Evolutionary conservation across 192 early-diverging fungal species (phyloP), one percentile per base, ranked within the genome.

Genomic region (Coemansia sp.): DNA sequence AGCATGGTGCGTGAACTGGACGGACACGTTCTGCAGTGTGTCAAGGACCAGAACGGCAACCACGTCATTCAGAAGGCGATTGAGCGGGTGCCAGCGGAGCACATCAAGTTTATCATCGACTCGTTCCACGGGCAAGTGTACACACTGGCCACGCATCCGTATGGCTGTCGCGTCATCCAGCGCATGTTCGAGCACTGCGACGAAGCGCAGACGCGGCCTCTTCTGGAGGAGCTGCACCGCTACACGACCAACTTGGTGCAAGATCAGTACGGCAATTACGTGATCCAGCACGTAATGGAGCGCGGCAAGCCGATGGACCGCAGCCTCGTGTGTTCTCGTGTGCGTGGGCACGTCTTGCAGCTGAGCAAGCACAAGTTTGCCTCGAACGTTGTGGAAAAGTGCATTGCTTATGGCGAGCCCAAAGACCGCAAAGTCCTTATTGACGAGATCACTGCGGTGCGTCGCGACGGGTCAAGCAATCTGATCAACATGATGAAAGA

Each of bases 1-100:
- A 75, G 81, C 39, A 87, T 99, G 55, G 90, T 99, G 26, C 86
- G 84, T 47, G 97, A 99, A 69, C 83, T 99, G 51, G 93, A 97
- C 64, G 95, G 95, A 1, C 88, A 94, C 80, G 94, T 99, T 4
- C 83, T 99, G 27, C 96, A 97, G 78, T 99, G 97, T 73, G 94
- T 99, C 70, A 97, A 98, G 78, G 97, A 99, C 74, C 97, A 99
- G 79, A 99, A 99, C 74, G 97, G 97, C 54, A 99, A 99, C 80
- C 97, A 99, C 61, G 97, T 99, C 14, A 97, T 99, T 67, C 97
- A 99, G 78, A 99, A 99, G 78, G 97, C 95, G 20, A 96, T 99
- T 54, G 97, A 99, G 79, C 89, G 95, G 24, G 93, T 99, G 38
- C 90, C 91, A 47, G 88, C 90, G 13, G 87, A 94, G 57, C 92